These are phyloP conservation scores for Phytopythium aichiense DNA, from an alignment of 352 stramenopile genomes.

Conservation along the genomic window DNA sequence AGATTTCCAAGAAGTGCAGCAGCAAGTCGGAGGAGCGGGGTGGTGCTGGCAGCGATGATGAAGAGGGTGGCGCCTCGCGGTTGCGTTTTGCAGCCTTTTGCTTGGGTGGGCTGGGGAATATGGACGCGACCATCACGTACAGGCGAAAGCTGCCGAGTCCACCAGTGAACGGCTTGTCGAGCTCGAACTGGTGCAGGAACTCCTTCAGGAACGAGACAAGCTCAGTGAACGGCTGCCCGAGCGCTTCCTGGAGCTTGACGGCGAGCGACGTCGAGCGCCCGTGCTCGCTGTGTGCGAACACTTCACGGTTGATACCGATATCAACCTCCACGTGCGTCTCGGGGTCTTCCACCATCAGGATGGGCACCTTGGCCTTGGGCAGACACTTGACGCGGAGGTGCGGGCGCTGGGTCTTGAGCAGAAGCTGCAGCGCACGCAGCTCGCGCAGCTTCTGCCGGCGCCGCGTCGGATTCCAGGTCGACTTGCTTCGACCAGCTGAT, in stretches of 20 bases:
- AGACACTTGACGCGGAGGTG: conserved; percentile 60
- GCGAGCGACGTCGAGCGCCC: conserved; percentile 58
- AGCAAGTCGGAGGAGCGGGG: conserved; percentile 27
- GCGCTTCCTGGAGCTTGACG: conserved; percentile 31
- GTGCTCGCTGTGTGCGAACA: conserved; percentile 54
- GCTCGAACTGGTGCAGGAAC: conserved; percentile 70
- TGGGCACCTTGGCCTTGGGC: conserved; percentile 69
- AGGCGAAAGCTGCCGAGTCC: conserved; percentile 74
- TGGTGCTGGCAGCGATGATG: background rate
- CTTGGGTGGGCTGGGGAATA: conserved; percentile 27
- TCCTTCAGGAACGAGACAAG: conserved; percentile 73
- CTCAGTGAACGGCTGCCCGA: conserved; percentile 43
- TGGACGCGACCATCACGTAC: conserved; percentile 77
- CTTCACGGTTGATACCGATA: conserved; percentile 59
- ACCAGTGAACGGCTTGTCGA: conserved; percentile 79
- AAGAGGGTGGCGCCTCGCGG: background rate
- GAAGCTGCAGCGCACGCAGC: conserved; percentile 47
- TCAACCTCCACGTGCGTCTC: conserved; percentile 54
- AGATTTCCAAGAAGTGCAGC: conserved; percentile 58
- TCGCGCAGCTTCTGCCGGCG: conserved; percentile 53
- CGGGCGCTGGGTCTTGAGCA: conserved; percentile 45
- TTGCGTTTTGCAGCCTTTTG: background rate
- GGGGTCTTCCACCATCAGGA: conserved; percentile 60
- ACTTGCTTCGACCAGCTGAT: conserved; percentile 25
- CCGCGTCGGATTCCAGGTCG: conserved; percentile 67